Evolutionary conservation across 2,329 filamentous ascomycete genomes (phyloP), one percentile per base, ranked within the genome.

Genomic region (Cordyceps tenuipes): DNA sequence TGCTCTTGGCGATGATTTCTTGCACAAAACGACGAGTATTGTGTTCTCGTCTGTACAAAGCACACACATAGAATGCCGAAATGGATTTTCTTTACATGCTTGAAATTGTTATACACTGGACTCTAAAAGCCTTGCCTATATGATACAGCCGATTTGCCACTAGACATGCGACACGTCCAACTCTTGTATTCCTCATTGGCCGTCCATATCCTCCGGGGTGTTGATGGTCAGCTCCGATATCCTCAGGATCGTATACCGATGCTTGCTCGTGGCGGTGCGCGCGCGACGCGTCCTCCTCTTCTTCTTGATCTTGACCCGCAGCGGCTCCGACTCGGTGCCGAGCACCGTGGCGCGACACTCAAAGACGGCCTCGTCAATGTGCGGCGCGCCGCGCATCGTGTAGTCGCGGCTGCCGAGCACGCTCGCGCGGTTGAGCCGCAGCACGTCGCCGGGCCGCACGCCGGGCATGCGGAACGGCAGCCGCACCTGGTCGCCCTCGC

Each of bases 391-490:
- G 73, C 91, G 90, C 64, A 97, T 79, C 5, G 93, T 97, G 75
- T 90, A 96, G 73, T 97, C 93, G 64, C 94, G 82, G 66, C 87
- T 93, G 31, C 94, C 94, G 49, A 99, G 76, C 58, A 87, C 79
- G 46, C 85, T 87, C 26, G 91, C 94, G 60, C 91, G 87, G 76
- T 96, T 93, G 61, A 99, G 81, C 7, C 92, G 89, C 62, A 99
- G 80, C 43, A 95, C 78, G 71, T 97, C 93, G 34, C 94, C 94
- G 0, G 91, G 87, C 8, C 81, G 75, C 5, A 91, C 89, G 29
- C 82, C 85, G 3, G 86, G 84, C 85, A 94, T 90, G 67, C 82
- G 82, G 77, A 92, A 92, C 6, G 90, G 90, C 57, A 94, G 83
- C 41, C 89, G 88, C 55, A 94, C 74, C 62, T 81, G 79, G 75